Evolutionary conservation across 2,329 filamentous ascomycete genomes (phyloP), one percentile per base, ranked within the genome.

Genomic region (Cordyceps javanica): DNA sequence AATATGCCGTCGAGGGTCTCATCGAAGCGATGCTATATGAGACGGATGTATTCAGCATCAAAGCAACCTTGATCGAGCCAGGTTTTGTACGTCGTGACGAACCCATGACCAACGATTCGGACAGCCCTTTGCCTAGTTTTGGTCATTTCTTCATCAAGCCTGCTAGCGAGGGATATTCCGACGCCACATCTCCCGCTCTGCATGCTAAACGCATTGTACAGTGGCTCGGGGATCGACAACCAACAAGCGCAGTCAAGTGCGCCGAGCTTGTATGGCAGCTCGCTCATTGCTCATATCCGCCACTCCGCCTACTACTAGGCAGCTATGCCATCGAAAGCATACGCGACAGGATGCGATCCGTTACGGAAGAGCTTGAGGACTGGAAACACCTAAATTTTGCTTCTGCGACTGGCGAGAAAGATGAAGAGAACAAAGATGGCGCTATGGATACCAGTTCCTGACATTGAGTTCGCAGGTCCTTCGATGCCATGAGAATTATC

Each of bases 1-100:
- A 97, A 71, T 97, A 97, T 72, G 94, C 94, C 0, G 91, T 96
- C 4, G 94, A 99, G 69, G 94, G 93, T 0, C 77, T 99, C 55
- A 91, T 97, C 64, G 94, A 99, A 72, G 92, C 90, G 16, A 93
- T 99, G 89, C 81, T 97, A 16, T 97, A 97, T 72, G 94, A 99
- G 70, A 87, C 96, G 38, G 92, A 97, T 63, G 73, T 77, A 0
- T 97, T 96, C 73, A 93, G 94, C 68, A 89, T 97, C 71, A 96
- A 95, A 72, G 90, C 90, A 0, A 97, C 93, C 2, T 81, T 99
- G 6, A 92, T 97, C 0, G 91, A 97, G 67, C 92, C 93, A 1
- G 92, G 92, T 0, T 82, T 97, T 62, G 89, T 97, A 62, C 82
- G 92, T 6, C 82, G 92, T 6, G 93, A 97, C 70, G 92, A 97